phyloP scores from a whole-genome alignment of 176 grass and related monocot species.

The Chrysopogon serrulatus region DNA sequence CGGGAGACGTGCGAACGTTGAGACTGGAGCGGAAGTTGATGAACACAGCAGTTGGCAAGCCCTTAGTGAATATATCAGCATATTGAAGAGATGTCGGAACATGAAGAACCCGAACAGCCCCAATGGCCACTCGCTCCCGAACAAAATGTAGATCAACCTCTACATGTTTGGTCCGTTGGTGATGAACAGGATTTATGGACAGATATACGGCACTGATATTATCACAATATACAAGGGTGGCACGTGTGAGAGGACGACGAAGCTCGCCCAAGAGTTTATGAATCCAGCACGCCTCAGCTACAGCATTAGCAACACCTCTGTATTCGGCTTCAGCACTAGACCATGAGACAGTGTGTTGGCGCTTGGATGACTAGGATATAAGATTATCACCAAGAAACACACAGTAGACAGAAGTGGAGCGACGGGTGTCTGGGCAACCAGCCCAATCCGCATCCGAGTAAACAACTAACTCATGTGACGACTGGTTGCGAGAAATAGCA shows the following conservation, averaged over 20 bases:
- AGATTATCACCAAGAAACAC: background rate
- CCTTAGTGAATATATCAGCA: background rate
- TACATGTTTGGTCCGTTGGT: background rate
- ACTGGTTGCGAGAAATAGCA: too few species aligned
- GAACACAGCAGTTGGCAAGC: background rate
- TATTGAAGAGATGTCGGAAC: background rate
- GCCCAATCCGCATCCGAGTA: background rate
- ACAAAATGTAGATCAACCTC: background rate
- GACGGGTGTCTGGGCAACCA: background rate
- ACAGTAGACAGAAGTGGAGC: background rate
- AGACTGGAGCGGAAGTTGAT: too few species aligned
- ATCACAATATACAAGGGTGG: too few species aligned
- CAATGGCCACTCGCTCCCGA: background rate
- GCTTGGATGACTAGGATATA: background rate
- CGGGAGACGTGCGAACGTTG: too few species aligned
- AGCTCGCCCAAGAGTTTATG: too few species aligned
- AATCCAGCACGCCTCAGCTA: background rate
- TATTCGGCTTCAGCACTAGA: background rate
- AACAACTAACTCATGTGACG: too few species aligned
- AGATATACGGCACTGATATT: background rate
- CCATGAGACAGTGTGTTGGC: background rate
- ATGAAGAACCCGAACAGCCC: background rate
- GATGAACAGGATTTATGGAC: background rate
- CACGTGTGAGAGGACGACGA: too few species aligned
- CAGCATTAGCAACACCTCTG: background rate